Base-by-base conservation (phyloP, 2,329 filamentous ascomycete genomes). In the Fusarium clavum region DNA sequence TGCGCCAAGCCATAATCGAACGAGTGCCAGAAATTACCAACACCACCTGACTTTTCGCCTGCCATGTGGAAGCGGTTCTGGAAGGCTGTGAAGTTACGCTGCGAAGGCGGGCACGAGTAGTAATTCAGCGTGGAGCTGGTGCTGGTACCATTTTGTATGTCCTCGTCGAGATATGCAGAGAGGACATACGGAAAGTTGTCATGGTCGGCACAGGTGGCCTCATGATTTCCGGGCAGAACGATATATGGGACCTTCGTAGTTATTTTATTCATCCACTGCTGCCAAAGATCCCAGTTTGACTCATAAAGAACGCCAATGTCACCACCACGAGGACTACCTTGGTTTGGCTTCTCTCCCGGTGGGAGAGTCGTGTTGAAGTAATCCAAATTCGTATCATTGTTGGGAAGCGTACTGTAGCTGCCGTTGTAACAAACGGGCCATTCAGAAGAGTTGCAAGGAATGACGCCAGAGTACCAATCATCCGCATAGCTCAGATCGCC, bases 271-370 rank as follows among this genome's bases (percentile, higher is more conserved):
- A 61, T 58, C 54, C 58, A 59, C 22, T 61, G 58, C 6, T 61
- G 58, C 58, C 58, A 61, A 4, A 61, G 54, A 20, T 59, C 58
- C 58, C 58, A 61, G 5, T 61, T 61, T 1, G 54, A 59, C 6
- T 59, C 58, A 1, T 61, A 61, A 9, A 61, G 58, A 4, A 61
- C 58, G 0, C 54, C 27, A 0, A 49, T 3, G 0, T 61, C 58
- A 6, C 58, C 58, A 0, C 54, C 54, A 7, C 58, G 58, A 24
- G 58, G 58, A 3, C 58, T 59, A 0, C 58, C 58, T 22, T 34
- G 54, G 11, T 18, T 59, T 0, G 58, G 58, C 2, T 18, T 22
- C 20, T 59, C 54, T 0, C 14, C 5, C 2, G 0, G 3, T 5
- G 58, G 57, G 1, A 61, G 22, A 3, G 58, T 2, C 0, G 32